These are phyloP conservation scores for Entomortierella beljakovae DNA, from an alignment of 192 early-diverging fungal species.

Conservation along the genomic window DNA sequence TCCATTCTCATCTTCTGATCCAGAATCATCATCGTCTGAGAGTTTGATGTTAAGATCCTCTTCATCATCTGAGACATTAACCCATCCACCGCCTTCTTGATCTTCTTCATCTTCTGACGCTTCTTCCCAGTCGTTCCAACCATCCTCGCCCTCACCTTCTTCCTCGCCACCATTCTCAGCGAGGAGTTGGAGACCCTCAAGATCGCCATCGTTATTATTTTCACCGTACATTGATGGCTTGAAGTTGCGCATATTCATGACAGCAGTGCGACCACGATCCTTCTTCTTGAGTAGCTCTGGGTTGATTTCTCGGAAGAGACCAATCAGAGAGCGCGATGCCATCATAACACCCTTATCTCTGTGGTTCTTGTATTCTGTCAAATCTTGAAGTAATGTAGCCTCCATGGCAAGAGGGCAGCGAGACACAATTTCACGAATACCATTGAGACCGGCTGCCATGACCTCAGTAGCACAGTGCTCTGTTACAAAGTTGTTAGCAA, in stretches of 20 bases:
- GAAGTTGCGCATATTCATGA: conserved; percentile 76
- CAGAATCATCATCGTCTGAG: conserved; percentile 50
- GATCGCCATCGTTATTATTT: conserved; percentile 68
- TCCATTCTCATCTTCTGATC: conserved; percentile 61
- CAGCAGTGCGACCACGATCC: conserved; percentile 91
- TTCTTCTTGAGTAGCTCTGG: conserved; percentile 93
- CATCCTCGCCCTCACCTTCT: conserved; percentile 49
- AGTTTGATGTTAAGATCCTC: conserved; percentile 53
- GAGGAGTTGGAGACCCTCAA: conserved; percentile 87
- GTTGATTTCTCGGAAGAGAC: conserved; percentile 95
- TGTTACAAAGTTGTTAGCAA: conserved; percentile 97
- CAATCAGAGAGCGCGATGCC: conserved; percentile 90
- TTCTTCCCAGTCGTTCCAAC: conserved; percentile 58
- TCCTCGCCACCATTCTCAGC: conserved; percentile 63
- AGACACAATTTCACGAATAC: conserved; percentile 87
- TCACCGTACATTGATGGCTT: conserved; percentile 80
- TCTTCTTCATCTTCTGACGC: conserved; percentile 56
- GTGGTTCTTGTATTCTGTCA: conserved; percentile 93
- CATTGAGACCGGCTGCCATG: conserved; percentile 90
- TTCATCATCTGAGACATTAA: conserved; percentile 63
- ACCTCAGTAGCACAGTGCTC: conserved; percentile 93
- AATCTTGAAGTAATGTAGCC: conserved; percentile 82
- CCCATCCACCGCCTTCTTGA: conserved; percentile 43
- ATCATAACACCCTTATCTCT: conserved; percentile 95
- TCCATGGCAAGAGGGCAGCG: conserved; percentile 95